Conservation (phyloP, 164 flowering plant species). For the Tinospora cordifolia region DNA sequence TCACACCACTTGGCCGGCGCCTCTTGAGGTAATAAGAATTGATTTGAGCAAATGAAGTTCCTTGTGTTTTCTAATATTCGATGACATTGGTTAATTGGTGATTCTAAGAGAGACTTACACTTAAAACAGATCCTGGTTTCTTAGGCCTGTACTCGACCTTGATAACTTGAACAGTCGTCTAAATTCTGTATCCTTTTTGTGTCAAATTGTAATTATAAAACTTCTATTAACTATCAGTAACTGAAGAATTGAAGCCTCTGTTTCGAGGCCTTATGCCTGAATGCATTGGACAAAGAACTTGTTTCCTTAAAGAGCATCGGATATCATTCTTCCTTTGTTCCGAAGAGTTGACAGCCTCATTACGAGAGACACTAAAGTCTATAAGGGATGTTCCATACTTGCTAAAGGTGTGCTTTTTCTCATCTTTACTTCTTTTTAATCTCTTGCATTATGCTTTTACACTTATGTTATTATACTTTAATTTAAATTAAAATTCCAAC, state of each 20-base stretch:
- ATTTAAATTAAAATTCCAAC: slow-evolving; percentile 3
- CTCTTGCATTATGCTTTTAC: background rate
- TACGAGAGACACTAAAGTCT: slow-evolving; percentile 73
- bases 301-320: slow-evolving; percentile 34
- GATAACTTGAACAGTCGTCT: slow-evolving; percentile 69
- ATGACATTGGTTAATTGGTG: slow-evolving; percentile 10
- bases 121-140: slow-evolving; percentile 69
- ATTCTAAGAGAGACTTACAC: slow-evolving; percentile 5
- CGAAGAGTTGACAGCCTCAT: slow-evolving; percentile 69
- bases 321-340: slow-evolving; percentile 80
- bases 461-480: background rate
- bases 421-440: background rate
- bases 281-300: slow-evolving; percentile 1
- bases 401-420: slow-evolving; percentile 52
- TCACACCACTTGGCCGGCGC: slow-evolving; percentile 87
- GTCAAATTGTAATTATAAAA: slow-evolving; percentile 3
- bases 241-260: too few relatives aligned
- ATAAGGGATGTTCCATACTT: slow-evolving; percentile 74
- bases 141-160: slow-evolving; percentile 86
- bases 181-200: slow-evolving; percentile 71
- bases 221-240: background rate
- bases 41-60: background rate
- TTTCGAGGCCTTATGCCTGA: slow-evolving; percentile 5
- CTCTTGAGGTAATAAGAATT: slow-evolving; percentile 63
- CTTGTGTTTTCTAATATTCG: slow-evolving; percentile 5